Base-by-base conservation (phyloP, 345 rosid genomes). In the Hirschfeldia incana region DNA sequence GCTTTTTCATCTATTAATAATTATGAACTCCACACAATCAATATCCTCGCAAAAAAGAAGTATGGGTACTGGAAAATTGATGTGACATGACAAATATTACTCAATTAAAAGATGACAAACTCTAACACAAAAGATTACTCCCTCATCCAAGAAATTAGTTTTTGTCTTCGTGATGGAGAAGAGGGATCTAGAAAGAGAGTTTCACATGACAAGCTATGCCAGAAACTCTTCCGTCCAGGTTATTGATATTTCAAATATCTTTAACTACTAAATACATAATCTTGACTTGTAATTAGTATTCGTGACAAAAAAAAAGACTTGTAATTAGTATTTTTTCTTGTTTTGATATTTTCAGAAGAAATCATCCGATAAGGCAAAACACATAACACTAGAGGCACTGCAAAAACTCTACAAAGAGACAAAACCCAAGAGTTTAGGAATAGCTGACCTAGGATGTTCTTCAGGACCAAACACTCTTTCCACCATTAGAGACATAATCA, bases 401-500 rank as follows among this genome's bases (percentile, higher is more conserved):
- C 82, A 83, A 78, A 80, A 87, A 42, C 82, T 86, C 46, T 89
- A 83, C 82, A 67, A 72, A 1, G 74, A 68, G 80, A 58, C 60
- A 42, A 61, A 5, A 65, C 90, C 92, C 4, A 76, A 76, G 29
- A 85, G 81, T 42, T 16, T 94, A 55, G 78, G 80, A 68, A 85
- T 94, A 10, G 96, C 96, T 57, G 98, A 92, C 82, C 30, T 94
- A 67, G 98, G 98, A 1, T 92, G 98, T 80, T 90, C 98, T 33
- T 89, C 96, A 6, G 97, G 98, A 62, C 96, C 94, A 67, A 92
- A 88, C 83, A 80, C 96, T 6, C 79, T 89, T 0, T 73, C 89
- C 28, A 81, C 81, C 62, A 74, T 87, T 75, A 83, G 60, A 82
- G 85, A 87, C 16, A 72, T 87, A 12, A 76, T 86, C 29, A 83